These are phyloP conservation scores for Huntiella bhutanensis DNA, from an alignment of 2,329 filamentous ascomycete species.

Conservation along the genomic window DNA sequence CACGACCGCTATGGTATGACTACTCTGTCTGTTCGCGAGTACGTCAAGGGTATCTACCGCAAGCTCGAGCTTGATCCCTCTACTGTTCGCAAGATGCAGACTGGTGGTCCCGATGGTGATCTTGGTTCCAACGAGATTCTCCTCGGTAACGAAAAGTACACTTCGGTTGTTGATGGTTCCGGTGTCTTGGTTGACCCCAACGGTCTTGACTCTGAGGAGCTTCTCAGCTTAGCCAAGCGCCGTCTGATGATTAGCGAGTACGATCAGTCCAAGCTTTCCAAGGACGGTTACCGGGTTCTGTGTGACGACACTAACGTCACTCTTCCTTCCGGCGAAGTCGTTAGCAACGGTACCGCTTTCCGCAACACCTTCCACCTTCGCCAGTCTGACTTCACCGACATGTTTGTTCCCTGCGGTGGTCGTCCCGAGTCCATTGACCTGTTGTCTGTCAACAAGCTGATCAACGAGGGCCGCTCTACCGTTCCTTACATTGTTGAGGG, in stretches of 20 bases:
- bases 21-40: slow-evolving; percentile 86
- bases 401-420: slow-evolving; percentile 90
- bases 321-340: slow-evolving; percentile 70
- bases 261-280: slow-evolving; percentile 67
- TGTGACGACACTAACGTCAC: slow-evolving; percentile 79
- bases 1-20: slow-evolving; percentile 97
- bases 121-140: slow-evolving; percentile 96
- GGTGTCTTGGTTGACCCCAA: slow-evolving; percentile 88
- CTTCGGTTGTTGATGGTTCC: slow-evolving; percentile 83
- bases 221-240: slow-evolving; percentile 65
- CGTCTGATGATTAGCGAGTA: slow-evolving; percentile 83
- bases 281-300: slow-evolving; percentile 75
- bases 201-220: slow-evolving; percentile 67
- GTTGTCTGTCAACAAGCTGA: slow-evolving; percentile 68
- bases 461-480: slow-evolving; percentile 68
- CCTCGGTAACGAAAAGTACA: slow-evolving; percentile 89
- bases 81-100: slow-evolving; percentile 84
- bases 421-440: slow-evolving; percentile 94
- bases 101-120: slow-evolving; percentile 89
- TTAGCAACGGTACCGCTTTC: slow-evolving; percentile 87
- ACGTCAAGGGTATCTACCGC: slow-evolving; percentile 89
- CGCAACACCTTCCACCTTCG: slow-evolving; percentile 94
- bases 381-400: slow-evolving; percentile 55
- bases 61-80: slow-evolving; percentile 80
- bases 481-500: slow-evolving; percentile 96